Percentiles rank a stretch among this genome's conserved stretches.
Conservation (phyloP, 2,329 filamentous ascomycete genomes). For the Pseudogymnoascus sp. region DNA sequence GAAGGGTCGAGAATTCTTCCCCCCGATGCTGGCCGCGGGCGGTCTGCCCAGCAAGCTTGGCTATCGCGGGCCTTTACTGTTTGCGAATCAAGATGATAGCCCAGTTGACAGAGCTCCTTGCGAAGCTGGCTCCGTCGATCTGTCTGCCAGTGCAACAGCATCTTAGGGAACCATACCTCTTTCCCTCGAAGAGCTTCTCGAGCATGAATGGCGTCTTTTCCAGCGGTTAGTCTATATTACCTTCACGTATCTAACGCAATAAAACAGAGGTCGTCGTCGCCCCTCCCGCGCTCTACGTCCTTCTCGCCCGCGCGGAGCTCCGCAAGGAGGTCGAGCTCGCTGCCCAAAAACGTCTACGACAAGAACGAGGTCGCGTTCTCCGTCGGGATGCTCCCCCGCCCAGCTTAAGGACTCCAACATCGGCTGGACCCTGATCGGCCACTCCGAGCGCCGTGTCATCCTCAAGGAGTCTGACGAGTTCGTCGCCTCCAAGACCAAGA, state of each 20-base stretch:
- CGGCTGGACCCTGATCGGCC: slow-evolving; percentile 85
- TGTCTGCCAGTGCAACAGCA: not conserved
- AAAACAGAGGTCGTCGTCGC: slow-evolving; percentile 85
- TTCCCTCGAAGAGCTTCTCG: not conserved
- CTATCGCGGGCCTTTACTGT: not conserved
- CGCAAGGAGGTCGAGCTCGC: slow-evolving; percentile 74
- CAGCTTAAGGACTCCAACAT: slow-evolving; percentile 88
- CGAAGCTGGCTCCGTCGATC: not conserved
- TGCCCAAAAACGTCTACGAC: slow-evolving; percentile 93
- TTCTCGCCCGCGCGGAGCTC: slow-evolving; percentile 73
- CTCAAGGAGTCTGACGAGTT: slow-evolving; percentile 80
- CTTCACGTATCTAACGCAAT: not conserved
- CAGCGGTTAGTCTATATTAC: not conserved
- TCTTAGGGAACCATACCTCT: not conserved
- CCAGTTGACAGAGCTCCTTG: not conserved
- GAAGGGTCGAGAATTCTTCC: not conserved
- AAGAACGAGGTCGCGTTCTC: slow-evolving; percentile 96
- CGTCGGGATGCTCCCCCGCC: slow-evolving; percentile 85
- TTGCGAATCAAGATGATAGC: no score
- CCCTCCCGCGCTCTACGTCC: slow-evolving; percentile 84
- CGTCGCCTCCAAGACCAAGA: slow-evolving; percentile 91
- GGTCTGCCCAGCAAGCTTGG: not conserved
- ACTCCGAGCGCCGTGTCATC: slow-evolving; percentile 90
- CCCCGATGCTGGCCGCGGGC: not conserved
- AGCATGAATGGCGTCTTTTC: not conserved